These are phyloP conservation scores for Boletus eberwhitei DNA, from an alignment of 768 basidiomycete genomes.

Conservation along the genomic window DNA sequence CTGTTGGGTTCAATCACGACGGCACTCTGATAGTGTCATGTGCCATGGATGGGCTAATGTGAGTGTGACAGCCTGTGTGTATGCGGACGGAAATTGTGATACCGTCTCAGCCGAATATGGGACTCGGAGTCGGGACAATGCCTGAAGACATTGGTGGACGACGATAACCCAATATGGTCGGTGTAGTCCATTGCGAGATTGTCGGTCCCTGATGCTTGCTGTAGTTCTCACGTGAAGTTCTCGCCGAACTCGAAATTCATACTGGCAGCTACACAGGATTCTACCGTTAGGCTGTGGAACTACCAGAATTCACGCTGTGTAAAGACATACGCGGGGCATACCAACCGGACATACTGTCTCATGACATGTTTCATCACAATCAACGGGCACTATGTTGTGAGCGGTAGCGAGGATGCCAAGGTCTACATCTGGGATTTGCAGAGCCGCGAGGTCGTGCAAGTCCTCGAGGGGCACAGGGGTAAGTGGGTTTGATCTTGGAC, in stretches of 20 bases:
- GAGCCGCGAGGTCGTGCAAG: slow-evolving; percentile 69
- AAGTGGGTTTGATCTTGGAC: slow-evolving; percentile 4
- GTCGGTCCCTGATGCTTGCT: slow-evolving; percentile 6
- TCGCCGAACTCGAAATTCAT: slow-evolving; percentile 91
- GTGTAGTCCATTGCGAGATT: slow-evolving; percentile 12
- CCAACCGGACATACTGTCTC: slow-evolving; percentile 82
- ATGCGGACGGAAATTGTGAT: slow-evolving; percentile 2
- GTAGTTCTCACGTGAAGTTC: slow-evolving; percentile 83
- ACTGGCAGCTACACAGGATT: slow-evolving; percentile 90
- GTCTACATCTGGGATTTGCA: slow-evolving; percentile 90
- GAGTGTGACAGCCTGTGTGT: slow-evolving; percentile 26
- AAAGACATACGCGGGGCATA: slow-evolving; percentile 88
- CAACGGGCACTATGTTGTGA: slow-evolving; percentile 67
- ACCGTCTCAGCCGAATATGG: slow-evolving; percentile 82
- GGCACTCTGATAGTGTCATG: slow-evolving; percentile 93
- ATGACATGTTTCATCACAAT: slow-evolving; percentile 61
- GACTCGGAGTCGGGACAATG: slow-evolving; percentile 97
- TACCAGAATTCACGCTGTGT: slow-evolving; percentile 87
- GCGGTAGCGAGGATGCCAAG: slow-evolving; percentile 89
- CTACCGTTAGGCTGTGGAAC: slow-evolving; percentile 92
- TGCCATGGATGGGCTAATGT: slow-evolving; percentile 98
- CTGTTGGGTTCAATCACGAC: slow-evolving; percentile 91
- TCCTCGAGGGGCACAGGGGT: slow-evolving; percentile 82
- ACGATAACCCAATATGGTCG: slow-evolving; percentile 91
- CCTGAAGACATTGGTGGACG: slow-evolving; percentile 93